Evolutionary conservation across 208 protist genomes (phyloP), one percentile per base, ranked within the genome.

Genomic region (Wallacemonas sp.): DNA sequence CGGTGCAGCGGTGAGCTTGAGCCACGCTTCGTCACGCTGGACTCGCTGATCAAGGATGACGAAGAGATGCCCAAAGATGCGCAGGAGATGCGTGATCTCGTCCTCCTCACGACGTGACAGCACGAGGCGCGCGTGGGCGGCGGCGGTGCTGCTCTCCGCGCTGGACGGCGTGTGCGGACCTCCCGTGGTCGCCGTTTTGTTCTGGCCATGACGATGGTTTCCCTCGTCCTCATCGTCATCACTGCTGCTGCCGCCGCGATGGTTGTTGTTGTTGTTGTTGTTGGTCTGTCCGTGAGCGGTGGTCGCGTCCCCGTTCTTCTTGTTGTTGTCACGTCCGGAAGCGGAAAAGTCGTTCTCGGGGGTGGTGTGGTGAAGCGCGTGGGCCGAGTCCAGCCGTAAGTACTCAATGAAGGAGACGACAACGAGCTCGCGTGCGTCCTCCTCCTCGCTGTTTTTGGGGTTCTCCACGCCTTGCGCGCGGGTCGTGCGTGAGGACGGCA

Each of bases 21-120:
- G 9, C 38, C 24, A 48, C 19, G 47, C n/a, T 21, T 19, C 32
- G 14, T 14, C 47, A n/a, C 19, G 17, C 19, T 12, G 41, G 19
- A 57, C 47, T n/a, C 44, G 34, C 1, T 26, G 73, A 55, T 64
- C 63, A 44, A 74, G 43, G 8, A 65, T 64, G 27, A 61, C 41
- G 3, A 78, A 64, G 12, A 78, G 49, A 46, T 68, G 68, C 5
- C 32, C 26, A 2, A 52, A 27, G 43, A 79, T 68, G 36, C 70
- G 65, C 43, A 83, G 47, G 4, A 79, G 19, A 58, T 57, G 61
- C 30, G 54, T 48, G 5, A 83, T 64, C 61, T 83, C 69, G 1
- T 46, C 74, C 44, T 70, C 65, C 41, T 70, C 65, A 9, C 32
- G 52, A 24, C 52, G 52, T 19, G 52, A 58, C 2, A 58, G 30